Conservation (phyloP, 495 filamentous ascomycete genomes). For the Evansstolkia leycettana region DNA sequence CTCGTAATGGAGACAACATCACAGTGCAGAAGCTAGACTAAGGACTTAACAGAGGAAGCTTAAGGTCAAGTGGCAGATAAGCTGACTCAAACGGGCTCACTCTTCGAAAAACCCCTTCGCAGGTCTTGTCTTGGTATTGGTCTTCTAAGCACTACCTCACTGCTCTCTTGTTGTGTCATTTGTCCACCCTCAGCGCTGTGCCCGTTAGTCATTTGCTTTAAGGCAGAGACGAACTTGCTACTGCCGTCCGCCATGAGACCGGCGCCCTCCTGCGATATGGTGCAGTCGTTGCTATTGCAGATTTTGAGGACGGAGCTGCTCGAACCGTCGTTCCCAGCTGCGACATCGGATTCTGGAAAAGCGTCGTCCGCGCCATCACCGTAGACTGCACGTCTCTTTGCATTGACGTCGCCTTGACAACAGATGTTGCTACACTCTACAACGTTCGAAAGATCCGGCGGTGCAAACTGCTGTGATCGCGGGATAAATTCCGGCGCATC, state of each 20-base stretch:
- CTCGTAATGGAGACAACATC: no score
- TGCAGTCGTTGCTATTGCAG: neutral
- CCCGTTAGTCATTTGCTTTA: neutral
- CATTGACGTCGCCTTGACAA: no score
- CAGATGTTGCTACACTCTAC: neutral
- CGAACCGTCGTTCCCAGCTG: neutral
- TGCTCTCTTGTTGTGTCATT: neutral
- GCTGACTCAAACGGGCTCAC: conserved; percentile 34
- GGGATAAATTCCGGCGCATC: conserved; percentile 53
- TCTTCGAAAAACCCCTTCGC: conserved; percentile 50
- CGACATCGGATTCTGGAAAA: no score
- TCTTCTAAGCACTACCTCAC: neutral
- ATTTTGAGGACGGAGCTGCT: no score
- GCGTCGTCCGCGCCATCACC: neutral
- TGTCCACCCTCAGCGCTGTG: neutral
- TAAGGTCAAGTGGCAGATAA: no score
- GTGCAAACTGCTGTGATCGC: conserved; percentile 53
- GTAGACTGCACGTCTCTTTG: neutral
- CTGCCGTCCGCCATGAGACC: neutral
- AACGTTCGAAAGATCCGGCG: neutral
- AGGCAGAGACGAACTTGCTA: neutral
- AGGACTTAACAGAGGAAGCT: no score
- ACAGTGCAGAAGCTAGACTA: no score
- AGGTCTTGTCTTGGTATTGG: conserved; percentile 40
- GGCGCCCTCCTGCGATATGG: neutral